Evolutionary conservation across 1,139 yeast genomes (phyloP).

Genomic region (Zygoascus hellenicus): DNA sequence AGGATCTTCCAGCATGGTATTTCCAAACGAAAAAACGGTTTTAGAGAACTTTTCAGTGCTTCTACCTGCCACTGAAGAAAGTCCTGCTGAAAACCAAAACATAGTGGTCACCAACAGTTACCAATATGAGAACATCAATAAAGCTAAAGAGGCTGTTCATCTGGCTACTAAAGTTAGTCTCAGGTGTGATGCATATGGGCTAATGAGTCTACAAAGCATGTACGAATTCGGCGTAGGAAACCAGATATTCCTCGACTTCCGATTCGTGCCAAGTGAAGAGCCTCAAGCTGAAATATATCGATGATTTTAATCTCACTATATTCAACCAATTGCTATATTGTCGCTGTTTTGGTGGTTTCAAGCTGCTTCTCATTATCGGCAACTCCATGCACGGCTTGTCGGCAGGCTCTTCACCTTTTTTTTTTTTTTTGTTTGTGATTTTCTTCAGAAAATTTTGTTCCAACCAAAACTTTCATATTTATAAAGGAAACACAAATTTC

Average conservation of each 20-base stretch:
- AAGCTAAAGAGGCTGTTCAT: slow-evolving; percentile 28
- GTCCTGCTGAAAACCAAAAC: slow-evolving; percentile 10
- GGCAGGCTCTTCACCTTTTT: too few relatives aligned
- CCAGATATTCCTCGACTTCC: slow-evolving; percentile 30
- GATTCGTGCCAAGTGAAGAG: slow-evolving; percentile 27
- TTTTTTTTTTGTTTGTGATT: too few relatives aligned
- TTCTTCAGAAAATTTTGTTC: too few relatives aligned
- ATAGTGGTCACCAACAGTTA: slow-evolving; percentile 25
- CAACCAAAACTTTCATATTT: background rate
- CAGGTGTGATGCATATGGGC: slow-evolving; percentile 30
- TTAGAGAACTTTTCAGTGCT: slow-evolving; percentile 45
- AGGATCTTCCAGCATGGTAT: slow-evolving; percentile 61
- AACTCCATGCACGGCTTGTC: too few relatives aligned
- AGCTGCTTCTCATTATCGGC: too few relatives aligned
- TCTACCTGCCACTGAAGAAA: slow-evolving; percentile 16
- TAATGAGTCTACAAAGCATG: slow-evolving; percentile 31
- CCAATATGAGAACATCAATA: slow-evolving; percentile 24
- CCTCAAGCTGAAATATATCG: slow-evolving; percentile 9
- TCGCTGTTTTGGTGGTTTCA: too few relatives aligned
- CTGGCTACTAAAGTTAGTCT: slow-evolving; percentile 31
- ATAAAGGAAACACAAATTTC: background rate
- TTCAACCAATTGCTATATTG: too few relatives aligned
- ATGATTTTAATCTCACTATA: too few relatives aligned
- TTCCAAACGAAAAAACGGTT: slow-evolving; percentile 59
- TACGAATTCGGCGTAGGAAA: slow-evolving; percentile 26